phyloP scores from a whole-genome alignment of 495 filamentous ascomycete species.

The Hypomontagnella submonticulosa region DNA sequence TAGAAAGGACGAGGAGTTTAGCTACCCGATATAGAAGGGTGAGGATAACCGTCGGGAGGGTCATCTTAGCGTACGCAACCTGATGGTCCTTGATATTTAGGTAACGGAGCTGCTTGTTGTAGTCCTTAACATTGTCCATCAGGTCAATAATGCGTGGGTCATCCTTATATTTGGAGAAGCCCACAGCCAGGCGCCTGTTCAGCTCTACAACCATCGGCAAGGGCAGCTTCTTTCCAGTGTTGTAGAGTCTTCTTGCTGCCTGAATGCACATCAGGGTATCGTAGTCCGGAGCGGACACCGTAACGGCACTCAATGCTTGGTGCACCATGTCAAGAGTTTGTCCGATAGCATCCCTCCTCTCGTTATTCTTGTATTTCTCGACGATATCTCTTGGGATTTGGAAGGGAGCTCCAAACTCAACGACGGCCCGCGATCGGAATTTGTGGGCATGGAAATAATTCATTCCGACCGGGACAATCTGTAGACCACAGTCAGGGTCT shows the following conservation, averaged over 20 bases:
- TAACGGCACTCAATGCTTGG: conserved; percentile 85
- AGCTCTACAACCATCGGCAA: conserved; percentile 95
- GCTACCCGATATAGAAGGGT: conserved; percentile 81
- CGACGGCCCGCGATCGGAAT: conserved; percentile 94
- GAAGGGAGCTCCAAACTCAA: conserved; percentile 92
- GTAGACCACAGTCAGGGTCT: conserved; percentile 88
- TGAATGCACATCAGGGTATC: conserved; percentile 98
- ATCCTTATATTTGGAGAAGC: conserved; percentile 92
- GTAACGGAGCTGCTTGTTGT: conserved; percentile 88
- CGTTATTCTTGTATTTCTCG: conserved; percentile 82
- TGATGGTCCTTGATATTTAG: conserved; percentile 94
- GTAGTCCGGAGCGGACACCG: conserved; percentile 93
- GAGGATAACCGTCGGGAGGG: conserved; percentile 75
- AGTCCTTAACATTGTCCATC: conserved; percentile 80
- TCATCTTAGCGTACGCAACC: conserved; percentile 89
- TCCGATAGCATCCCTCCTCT: conserved; percentile 85
- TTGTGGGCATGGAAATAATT: conserved; percentile 99
- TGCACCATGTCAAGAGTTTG: conserved; percentile 86
- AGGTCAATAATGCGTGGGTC: conserved; percentile 85
- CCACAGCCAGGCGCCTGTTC: conserved; percentile 90
- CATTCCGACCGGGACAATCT: conserved; percentile 99
- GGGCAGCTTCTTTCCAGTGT: conserved; percentile 92
- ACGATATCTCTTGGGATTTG: conserved; percentile 85
- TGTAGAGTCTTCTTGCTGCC: conserved; percentile 93
- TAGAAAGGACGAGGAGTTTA: conserved; percentile 79